Evolutionary conservation across 2,329 filamentous ascomycete species (phyloP).

Genomic region (Huntiella savannae): DNA sequence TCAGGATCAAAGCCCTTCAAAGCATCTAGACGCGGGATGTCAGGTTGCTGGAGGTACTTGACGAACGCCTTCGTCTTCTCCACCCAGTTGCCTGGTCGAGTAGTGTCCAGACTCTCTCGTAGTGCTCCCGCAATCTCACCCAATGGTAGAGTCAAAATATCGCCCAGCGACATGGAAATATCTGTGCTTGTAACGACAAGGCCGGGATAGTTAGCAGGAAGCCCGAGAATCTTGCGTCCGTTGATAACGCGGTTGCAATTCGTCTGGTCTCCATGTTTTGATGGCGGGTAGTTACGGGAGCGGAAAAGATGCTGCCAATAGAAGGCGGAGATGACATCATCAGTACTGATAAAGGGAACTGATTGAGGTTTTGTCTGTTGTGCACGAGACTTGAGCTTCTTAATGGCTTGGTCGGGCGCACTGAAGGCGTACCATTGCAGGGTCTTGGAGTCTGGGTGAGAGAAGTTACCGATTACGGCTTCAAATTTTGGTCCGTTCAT

Average conservation of each 20-base stretch:
- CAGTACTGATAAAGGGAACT: slow-evolving; percentile 1
- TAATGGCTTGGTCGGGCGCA: too few species aligned
- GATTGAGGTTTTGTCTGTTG: not conserved
- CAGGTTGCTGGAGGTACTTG: not conserved
- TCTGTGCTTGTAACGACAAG: not conserved
- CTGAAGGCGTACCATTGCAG: too few species aligned
- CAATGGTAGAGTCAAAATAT: not conserved
- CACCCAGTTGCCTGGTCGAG: not conserved
- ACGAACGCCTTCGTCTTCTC: not conserved
- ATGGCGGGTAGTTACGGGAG: not conserved
- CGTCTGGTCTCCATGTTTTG: too few species aligned
- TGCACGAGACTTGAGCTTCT: not conserved
- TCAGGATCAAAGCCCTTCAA: not conserved
- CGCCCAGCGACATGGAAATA: too few species aligned
- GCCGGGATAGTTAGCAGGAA: not conserved
- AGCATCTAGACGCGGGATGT: not conserved
- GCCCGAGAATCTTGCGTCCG: not conserved
- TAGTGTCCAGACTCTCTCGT: not conserved
- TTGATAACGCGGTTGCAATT: not conserved
- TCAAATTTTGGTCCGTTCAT: too few species aligned
- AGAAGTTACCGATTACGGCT: too few species aligned
- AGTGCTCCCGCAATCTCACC: not conserved
- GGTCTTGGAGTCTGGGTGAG: too few species aligned
- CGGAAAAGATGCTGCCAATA: not conserved
- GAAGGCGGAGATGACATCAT: not conserved